Base-by-base conservation (phyloP, 805 yeast genomes). In the Candida corydali region DNA sequence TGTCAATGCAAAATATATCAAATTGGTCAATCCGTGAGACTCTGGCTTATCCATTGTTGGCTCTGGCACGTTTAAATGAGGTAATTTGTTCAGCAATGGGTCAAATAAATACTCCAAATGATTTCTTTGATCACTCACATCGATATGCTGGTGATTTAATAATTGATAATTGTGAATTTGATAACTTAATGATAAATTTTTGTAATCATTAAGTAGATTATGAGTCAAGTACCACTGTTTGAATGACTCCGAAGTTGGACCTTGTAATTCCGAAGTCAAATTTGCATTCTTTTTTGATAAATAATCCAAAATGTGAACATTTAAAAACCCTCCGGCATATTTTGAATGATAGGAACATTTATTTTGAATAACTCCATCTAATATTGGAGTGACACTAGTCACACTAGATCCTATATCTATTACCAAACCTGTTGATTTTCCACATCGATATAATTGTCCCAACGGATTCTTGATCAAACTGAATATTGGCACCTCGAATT, bases 321-420 rank as follows among this genome's bases (percentile, higher is more conserved):
- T 84, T 38, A 85, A 57, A 55, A 82, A 89, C 55, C 88, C 91
- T 8, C 97, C 98, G 3, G 89, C 96, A 54, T 73, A 84, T 48
- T 76, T 78, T 11, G 86, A 75, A 55, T 77, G 82, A 42, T 73
- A 64, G 4, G 78, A 70, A 32, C 86, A 83, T 53, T 81, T 82
- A 44, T 70, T 62, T 36, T 82, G 72, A 35, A 86, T 74, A 11
- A 75, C 72, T 26, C 95, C 96, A 49, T 84, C 88, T 43, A 77
- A 61, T 14, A 86, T 74, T 8, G 95, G 94, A 0, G 93, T 82
- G 8, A 86, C 85, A 22, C 80, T 71, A 12, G 82, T 71, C 4
- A 76, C 74, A 3, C 82, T 69, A 8, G 84, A 70, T 2, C 96
- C 96, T 30, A 88, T 60, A 54, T 89, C 96, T 17, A 88, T 72